A percentile compares a stretch with the other conserved stretches of the same genome.
phyloP scores from a whole-genome alignment of 805 yeast species.

The Candida ipomoeae region DNA sequence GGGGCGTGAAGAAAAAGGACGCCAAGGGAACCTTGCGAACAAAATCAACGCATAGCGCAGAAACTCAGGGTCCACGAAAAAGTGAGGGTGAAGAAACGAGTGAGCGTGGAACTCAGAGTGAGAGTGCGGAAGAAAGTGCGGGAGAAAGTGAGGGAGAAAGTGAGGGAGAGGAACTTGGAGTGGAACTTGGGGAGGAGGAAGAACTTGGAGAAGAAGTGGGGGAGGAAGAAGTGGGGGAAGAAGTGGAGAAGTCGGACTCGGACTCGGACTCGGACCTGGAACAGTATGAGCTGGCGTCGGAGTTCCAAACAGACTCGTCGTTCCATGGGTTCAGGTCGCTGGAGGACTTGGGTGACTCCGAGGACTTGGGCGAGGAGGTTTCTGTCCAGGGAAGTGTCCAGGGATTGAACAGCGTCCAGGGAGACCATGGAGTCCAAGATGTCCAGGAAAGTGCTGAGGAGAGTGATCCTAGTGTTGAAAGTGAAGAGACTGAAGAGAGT shows the following conservation, averaged over 20 bases:
- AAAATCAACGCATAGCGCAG: no score
- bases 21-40: no score
- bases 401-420: no score
- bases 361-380: slow-evolving; percentile 1
- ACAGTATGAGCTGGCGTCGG: slow-evolving; percentile 32
- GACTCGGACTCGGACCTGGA: slow-evolving; percentile 17
- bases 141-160: no score
- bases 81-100: no score
- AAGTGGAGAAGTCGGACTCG: background rate
- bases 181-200: background rate
- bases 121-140: no score
- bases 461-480: slow-evolving; percentile 8
- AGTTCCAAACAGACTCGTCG: slow-evolving; percentile 21
- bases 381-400: no score
- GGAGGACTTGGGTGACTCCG: background rate
- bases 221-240: background rate
- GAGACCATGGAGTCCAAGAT: no score
- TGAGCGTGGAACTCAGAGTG: no score
- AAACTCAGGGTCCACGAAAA: no score
- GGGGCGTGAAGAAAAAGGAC: no score
- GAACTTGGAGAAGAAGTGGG: background rate
- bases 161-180: no score
- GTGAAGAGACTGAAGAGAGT: slow-evolving; percentile 8
- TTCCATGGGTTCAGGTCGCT: slow-evolving; percentile 8
- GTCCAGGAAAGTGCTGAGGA: background rate